Conservation (phyloP, 2,329 filamentous ascomycete genomes). For the Epichloe glyceriae region DNA sequence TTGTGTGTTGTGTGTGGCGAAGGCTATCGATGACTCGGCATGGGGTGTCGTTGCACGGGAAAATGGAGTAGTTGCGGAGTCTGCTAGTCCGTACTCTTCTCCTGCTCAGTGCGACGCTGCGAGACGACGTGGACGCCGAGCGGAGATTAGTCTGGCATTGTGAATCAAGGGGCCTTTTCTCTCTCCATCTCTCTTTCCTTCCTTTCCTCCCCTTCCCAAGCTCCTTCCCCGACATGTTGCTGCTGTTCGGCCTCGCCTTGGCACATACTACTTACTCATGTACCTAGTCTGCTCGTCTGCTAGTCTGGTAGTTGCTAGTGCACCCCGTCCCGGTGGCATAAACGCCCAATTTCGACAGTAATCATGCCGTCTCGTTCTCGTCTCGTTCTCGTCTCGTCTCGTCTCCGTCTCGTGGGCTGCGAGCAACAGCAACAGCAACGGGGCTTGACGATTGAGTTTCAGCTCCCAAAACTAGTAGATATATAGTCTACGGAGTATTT, state of each 20-base stretch:
- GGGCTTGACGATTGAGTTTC: too few species aligned
- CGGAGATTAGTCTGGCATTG: not conserved
- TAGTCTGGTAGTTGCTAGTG: too few species aligned
- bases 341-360: not conserved
- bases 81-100: not conserved
- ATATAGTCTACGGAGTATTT: too few species aligned
- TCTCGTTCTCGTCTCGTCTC: too few species aligned
- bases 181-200: not conserved
- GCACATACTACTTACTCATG: not conserved
- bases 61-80: not conserved
- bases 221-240: not conserved
- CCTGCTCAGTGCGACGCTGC: not conserved
- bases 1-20: not conserved
- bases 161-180: not conserved
- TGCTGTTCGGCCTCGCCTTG: not conserved
- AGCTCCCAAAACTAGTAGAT: too few species aligned
- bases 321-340: not conserved
- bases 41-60: not conserved
- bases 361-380: not conserved
- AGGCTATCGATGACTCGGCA: not conserved
- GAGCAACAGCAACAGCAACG: not conserved
- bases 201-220: not conserved
- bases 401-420: not conserved
- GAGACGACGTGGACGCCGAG: not conserved
- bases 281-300: too few species aligned